phyloP scores from a whole-genome alignment of 2,329 filamentous ascomycete genomes.

The Fusarium cicatricum region DNA sequence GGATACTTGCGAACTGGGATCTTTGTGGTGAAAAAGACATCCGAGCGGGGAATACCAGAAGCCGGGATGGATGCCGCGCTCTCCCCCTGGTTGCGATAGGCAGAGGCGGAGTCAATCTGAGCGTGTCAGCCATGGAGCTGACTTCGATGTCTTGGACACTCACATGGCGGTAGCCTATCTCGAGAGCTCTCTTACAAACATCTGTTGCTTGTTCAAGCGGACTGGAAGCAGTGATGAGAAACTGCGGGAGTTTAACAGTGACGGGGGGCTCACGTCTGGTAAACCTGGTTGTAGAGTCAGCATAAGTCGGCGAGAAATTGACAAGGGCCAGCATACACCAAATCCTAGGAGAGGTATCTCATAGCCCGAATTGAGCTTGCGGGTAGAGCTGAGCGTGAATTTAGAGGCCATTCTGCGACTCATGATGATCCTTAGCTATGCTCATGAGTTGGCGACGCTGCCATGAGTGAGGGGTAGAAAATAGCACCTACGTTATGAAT shows the following conservation, averaged over 20 bases:
- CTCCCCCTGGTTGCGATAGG: constrained; percentile 60
- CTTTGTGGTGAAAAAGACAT: constrained; percentile 66
- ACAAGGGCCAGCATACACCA: constrained; percentile 53
- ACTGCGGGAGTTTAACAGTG: background rate
- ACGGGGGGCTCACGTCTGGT: constrained; percentile 57
- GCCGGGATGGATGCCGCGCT: constrained; percentile 56
- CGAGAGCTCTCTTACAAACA: constrained; percentile 56
- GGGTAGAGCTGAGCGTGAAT: constrained; percentile 55
- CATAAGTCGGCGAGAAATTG: background rate
- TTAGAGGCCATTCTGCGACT: constrained; percentile 54
- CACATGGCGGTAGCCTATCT: constrained; percentile 63
- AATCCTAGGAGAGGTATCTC: constrained; percentile 62
- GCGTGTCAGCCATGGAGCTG: background rate
- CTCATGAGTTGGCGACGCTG: background rate
- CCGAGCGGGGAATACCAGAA: constrained; percentile 53
- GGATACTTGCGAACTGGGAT: constrained; percentile 52
- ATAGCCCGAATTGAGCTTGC: constrained; percentile 64
- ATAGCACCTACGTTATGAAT: background rate
- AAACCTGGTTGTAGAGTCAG: constrained; percentile 52
- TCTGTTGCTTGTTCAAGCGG: constrained; percentile 44
- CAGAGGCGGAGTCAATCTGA: constrained; percentile 62
- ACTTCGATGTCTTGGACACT: constrained; percentile 10
- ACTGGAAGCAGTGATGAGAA: constrained; percentile 34
- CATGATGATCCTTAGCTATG: constrained; percentile 9
- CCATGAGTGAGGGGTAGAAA: constrained; percentile 14